Evolutionary conservation across 495 filamentous ascomycete species (phyloP).

Genomic region (Podospora anserina): DNA sequence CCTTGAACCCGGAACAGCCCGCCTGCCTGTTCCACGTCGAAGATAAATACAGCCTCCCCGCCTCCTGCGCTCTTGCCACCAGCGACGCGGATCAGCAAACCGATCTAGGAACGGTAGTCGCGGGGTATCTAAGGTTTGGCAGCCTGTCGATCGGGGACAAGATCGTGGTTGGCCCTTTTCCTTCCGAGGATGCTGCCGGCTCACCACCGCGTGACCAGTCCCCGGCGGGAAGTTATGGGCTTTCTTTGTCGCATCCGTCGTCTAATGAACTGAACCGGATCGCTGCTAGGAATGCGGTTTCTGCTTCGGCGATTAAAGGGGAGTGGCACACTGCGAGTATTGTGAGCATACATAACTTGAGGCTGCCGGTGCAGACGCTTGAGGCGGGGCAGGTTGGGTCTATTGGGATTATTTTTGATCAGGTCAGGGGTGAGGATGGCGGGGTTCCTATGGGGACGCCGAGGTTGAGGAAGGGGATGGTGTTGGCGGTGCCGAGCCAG

Average conservation of each 20-base stretch:
- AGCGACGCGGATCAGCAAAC: slow-evolving; percentile 35
- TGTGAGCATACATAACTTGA: slow-evolving; percentile 80
- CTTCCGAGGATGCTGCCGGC: slow-evolving; percentile 43
- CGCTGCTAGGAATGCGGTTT: slow-evolving; percentile 38
- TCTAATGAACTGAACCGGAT: slow-evolving; percentile 43
- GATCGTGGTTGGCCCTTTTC: slow-evolving; percentile 77
- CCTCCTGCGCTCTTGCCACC: slow-evolving; percentile 43
- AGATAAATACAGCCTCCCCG: slow-evolving; percentile 63
- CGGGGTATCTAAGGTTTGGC: slow-evolving; percentile 78
- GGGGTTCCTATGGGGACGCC: slow-evolving; percentile 21
- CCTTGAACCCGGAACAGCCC: slow-evolving; percentile 49
- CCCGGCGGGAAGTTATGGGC: slow-evolving; percentile 34
- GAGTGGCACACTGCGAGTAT: slow-evolving; percentile 78
- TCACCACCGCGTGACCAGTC: slow-evolving; percentile 35
- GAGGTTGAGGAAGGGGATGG: slow-evolving; percentile 79
- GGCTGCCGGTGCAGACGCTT: slow-evolving; percentile 76
- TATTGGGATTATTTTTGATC: slow-evolving; percentile 68
- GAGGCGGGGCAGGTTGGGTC: slow-evolving; percentile 84
- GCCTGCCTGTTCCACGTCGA: slow-evolving; percentile 78
- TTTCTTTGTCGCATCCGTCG: slow-evolving; percentile 44
- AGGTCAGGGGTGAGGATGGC: slow-evolving; percentile 19
- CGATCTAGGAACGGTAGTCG: slow-evolving; percentile 61
- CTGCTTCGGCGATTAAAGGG: slow-evolving; percentile 46
- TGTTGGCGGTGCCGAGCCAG: slow-evolving; percentile 58
- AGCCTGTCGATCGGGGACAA: slow-evolving; percentile 73